Evolutionary conservation across 768 basidiomycete genomes (phyloP).

Genomic region (Rhizopogon sp.): DNA sequence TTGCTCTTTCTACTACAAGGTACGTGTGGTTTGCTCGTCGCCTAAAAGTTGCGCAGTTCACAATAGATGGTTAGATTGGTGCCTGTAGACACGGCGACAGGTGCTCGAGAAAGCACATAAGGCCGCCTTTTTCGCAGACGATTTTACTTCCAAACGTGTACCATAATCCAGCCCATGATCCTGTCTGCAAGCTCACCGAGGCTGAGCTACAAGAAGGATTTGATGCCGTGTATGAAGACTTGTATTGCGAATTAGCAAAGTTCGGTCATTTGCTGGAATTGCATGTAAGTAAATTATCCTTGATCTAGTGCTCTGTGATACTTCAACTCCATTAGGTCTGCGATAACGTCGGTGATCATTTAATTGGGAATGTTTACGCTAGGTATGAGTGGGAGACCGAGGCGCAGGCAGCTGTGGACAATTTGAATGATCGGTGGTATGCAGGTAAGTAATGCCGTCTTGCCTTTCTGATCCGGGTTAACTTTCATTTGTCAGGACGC

Average conservation of each 20-base stretch:
- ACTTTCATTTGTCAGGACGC: conserved; percentile 49
- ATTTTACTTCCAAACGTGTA: conserved; percentile 96
- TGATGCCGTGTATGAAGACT: conserved; percentile 91
- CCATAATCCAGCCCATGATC: conserved; percentile 95
- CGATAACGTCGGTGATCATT: conserved; percentile 99
- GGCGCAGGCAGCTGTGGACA: conserved; percentile 89
- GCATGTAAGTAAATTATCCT: conserved; percentile 54
- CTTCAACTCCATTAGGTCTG: conserved; percentile 56
- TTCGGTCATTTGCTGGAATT: conserved; percentile 95
- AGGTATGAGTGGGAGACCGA: conserved; percentile 99
- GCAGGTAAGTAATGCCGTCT: conserved; percentile 51
- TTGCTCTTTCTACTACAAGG: conserved; percentile 98
- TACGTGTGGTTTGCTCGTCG: conserved; percentile 27
- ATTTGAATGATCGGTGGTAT: conserved; percentile 96
- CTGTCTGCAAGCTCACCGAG: conserved; percentile 81
- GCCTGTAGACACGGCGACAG: conserved; percentile 98
- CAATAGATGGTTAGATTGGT: conserved; percentile 65
- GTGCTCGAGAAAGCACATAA: conserved; percentile 97
- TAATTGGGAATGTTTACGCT: conserved; percentile 97
- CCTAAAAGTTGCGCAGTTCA: background rate
- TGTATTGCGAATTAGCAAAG: conserved; percentile 92
- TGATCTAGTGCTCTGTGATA: background rate
- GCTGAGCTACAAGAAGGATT: conserved; percentile 89
- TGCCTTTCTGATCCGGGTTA: conserved; percentile 3
- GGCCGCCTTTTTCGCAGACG: conserved; percentile 95